Base-by-base conservation (phyloP, 352 stramenopile species). In the Pythium periplocum region DNA sequence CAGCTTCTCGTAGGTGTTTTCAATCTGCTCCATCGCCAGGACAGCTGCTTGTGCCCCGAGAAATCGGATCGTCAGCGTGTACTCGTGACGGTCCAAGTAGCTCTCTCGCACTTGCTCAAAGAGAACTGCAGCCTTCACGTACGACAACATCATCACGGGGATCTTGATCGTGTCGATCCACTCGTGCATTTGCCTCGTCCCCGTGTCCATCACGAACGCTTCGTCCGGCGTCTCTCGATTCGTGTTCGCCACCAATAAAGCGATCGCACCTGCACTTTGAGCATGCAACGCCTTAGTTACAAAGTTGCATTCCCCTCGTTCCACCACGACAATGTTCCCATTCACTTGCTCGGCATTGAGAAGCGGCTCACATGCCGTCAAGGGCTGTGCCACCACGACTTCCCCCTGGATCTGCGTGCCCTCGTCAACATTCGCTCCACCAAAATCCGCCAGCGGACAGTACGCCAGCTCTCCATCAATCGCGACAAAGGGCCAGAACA, bases 401-500 rank as follows among this genome's bases (percentile, higher is more conserved):
- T 72, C 64, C 33, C 65, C 73, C 30, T 84, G 74, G 17, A 90
- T 66, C 31, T 85, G 63, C 8, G 65, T 54, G 41, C 80, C 73
- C 52, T 85, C 69, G 7, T 75, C 40, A 45, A 83, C 51, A 2
- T 58, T 63, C 26, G 46, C 48, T 2, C 66, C 64, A 6, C 79
- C 75, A 47, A 90, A 90, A 44, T 87, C 77, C 1, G 77, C 77
- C 48, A 90, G 62, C 30, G 77, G 77, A 36, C 80, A 88, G 63
- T 88, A 88, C 51, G 68, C 68, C 12, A 84, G 62, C 51, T 78
- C 49, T 1, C 59, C 66, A n/a, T 81, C 67, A 11, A 87, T 64
- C 51, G 85, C 75, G 36, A 87, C 51, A 61, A 90, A 90, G 33
- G 73, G 68, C 75, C 78, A 88, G 51, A 87, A 85, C 80, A 90